Base-by-base conservation (phyloP, 139 green algal species). In the Closterium sp. region DNA sequence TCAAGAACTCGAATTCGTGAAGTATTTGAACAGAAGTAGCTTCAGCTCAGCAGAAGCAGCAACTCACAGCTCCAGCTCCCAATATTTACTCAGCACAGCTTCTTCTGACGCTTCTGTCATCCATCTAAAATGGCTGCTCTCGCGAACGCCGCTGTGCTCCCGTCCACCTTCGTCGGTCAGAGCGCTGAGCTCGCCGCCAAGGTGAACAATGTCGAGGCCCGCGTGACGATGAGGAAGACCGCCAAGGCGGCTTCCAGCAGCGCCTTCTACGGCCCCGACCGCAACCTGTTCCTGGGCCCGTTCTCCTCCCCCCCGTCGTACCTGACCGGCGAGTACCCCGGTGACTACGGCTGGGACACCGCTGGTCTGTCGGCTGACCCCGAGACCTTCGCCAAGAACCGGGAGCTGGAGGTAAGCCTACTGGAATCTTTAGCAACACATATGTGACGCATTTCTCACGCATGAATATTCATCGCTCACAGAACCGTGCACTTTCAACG, bases 271-370 rank as follows among this genome's bases (percentile, higher is more conserved):
- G 91, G 91, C 87, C 45, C 91, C 87, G 91, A 93, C 91, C 91
- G 91, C 31, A n/a, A 27, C 31, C 86, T 85, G 95, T 97, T 93
- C 70, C 95, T 94, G 62, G 92, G 92, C 93, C 45, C 92, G 84
- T 89, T 94, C 88, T 95, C 93, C 92, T 24, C 87, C 90, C 22
- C 92, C 87, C 90, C 91, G 87, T 45, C 70, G 10, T 95, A 95
- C 89, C 17, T 94, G 86, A 91, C 88, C 42, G 70, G 93, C 90
- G 89, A 97, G 96, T 98, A 97, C 97, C 95, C 97, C 91, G 97
- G 97, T 92, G 97, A 99, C 97, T 98, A 98, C 94, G 97, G 97
- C 94, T 98, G 97, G 97, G 97, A 99, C 96, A 98, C 97, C 70
- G 96, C 96, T 88, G 97, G 97, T 90, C 96, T 99, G 92, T 99